phyloP scores from a whole-genome alignment of 768 basidiomycete species.

The Kwoniella mangroviensis region DNA sequence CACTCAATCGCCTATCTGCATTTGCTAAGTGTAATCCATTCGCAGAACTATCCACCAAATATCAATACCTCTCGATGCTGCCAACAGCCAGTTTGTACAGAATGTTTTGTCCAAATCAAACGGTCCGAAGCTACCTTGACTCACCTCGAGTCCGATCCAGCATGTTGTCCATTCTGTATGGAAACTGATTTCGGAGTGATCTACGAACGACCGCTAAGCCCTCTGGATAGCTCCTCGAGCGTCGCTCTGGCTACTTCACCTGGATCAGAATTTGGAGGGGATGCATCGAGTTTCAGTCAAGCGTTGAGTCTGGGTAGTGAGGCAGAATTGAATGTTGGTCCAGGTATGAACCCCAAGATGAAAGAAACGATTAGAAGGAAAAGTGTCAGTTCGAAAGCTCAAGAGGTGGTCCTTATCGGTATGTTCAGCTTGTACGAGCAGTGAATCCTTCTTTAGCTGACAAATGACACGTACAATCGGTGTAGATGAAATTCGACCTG shows the following conservation, averaged over 20 bases:
- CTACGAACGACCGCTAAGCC: conserved; percentile 67
- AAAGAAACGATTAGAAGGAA: conserved; percentile 64
- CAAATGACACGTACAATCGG: too few relatives aligned
- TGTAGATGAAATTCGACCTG: conserved; percentile 91
- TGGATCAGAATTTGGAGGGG: conserved; percentile 17
- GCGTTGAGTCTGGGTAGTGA: conserved; percentile 40
- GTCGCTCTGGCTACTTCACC: conserved; percentile 41
- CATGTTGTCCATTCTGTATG: conserved; percentile 96
- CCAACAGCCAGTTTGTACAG: conserved; percentile 97
- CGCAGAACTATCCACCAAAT: conserved; percentile 93
- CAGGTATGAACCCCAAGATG: conserved; percentile 48
- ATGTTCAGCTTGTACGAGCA: conserved; percentile 40
- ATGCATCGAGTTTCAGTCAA: conserved; percentile 38
- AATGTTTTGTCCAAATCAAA: conserved; percentile 99
- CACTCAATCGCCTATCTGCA: neutral
- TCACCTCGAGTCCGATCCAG: conserved; percentile 93
- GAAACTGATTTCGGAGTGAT: conserved; percentile 96
- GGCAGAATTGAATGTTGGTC: conserved; percentile 40
- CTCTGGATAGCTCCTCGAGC: conserved; percentile 21
- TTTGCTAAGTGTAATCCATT: neutral
- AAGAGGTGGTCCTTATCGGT: conserved; percentile 92
- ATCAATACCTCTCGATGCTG: conserved; percentile 98
- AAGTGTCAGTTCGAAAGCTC: conserved; percentile 81
- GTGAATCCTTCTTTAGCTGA: neutral
- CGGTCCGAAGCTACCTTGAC: conserved; percentile 91